Evolutionary conservation across 208 protist species (phyloP).

Genomic region (Acanthamoeba rhysodes): DNA sequence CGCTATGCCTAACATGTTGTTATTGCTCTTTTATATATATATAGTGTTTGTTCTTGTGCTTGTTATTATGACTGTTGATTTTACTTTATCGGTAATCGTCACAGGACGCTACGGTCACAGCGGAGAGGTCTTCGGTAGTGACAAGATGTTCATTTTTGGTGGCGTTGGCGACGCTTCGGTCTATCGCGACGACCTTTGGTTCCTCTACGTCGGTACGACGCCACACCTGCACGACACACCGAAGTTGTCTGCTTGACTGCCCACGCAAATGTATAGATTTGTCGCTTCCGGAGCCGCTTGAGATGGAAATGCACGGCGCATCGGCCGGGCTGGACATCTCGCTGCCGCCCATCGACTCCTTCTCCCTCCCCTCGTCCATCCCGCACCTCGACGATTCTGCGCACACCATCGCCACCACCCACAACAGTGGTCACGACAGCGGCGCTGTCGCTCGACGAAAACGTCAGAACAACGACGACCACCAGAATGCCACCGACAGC

Average conservation of each 20-base stretch:
- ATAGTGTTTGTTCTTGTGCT: background rate
- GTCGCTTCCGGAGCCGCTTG: conserved; percentile 6
- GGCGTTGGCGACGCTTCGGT: conserved; percentile 58
- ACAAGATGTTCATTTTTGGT: conserved; percentile 73
- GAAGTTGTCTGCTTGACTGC: background rate
- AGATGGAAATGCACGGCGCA: conserved; percentile 57
- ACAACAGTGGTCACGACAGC: no score
- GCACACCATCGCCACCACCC: background rate
- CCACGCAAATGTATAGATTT: conserved; percentile 12
- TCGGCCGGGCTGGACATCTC: conserved; percentile 35
- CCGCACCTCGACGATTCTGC: background rate
- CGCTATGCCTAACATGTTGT: background rate
- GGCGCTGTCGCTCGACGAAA: no score
- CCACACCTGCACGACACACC: no score
- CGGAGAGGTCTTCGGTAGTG: conserved; percentile 43
- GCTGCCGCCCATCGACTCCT: background rate
- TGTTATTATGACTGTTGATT: no score
- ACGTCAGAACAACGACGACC: background rate
- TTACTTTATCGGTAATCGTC: no score
- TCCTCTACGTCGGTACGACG: conserved; percentile 63
- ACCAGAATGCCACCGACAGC: background rate
- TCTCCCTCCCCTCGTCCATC: background rate
- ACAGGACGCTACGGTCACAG: conserved; percentile 42
- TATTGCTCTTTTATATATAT: background rate
- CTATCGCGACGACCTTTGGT: conserved; percentile 73